Evolutionary conservation across 2,329 filamentous ascomycete genomes (phyloP), one percentile per base, ranked within the genome.

Genomic region (Aspergillus sp.): DNA sequence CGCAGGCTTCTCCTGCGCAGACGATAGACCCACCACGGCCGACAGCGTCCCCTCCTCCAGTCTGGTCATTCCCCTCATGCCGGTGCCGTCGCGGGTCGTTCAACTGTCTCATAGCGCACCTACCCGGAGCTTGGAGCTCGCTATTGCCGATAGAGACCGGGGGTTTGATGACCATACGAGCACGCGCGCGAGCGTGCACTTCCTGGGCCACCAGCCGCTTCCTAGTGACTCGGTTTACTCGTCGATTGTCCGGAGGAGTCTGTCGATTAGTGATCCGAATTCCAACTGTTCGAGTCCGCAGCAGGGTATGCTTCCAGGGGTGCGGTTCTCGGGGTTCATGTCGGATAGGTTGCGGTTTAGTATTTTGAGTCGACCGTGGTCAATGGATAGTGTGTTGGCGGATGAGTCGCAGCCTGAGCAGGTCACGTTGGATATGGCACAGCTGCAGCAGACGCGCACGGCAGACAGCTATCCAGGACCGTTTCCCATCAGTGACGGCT

Each of bases 401-500:
- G 53, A 63, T 8, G 25, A 41, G 8, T 56, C 62, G 30, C 44
- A 27, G 2, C 30, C 63, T 36, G 54, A 64, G n/a, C 61, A 39
- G 2, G 52, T 59, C 6, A 56, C 58, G 11, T 50, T 70, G 30
- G 59, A 66, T 7, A 57, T 67, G 44, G 54, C 54, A 13, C 64
- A 61, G 10, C 38, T 57, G 17, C 41, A 51, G 7, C 64, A 64
- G 19, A 58, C 58, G 23, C 62, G 61, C 19, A 73, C 71, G 13
- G 65, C 66, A 5, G 71, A 73, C 54, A 74, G 70, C 53, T 75
- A 67, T 58, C 73, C 72, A 0, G 73, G 72, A 2, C 65, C 66
- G 36, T 75, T 73, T 48, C 73, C 73, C 19, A 67, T 74, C 5
- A 75, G 73, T 38, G 72, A 73, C 56, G 60, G 65, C 1, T 15